Evolutionary conservation across 2,329 filamentous ascomycete species (phyloP), one percentile per base, ranked within the genome.

Genomic region (Fusarium humuli): DNA sequence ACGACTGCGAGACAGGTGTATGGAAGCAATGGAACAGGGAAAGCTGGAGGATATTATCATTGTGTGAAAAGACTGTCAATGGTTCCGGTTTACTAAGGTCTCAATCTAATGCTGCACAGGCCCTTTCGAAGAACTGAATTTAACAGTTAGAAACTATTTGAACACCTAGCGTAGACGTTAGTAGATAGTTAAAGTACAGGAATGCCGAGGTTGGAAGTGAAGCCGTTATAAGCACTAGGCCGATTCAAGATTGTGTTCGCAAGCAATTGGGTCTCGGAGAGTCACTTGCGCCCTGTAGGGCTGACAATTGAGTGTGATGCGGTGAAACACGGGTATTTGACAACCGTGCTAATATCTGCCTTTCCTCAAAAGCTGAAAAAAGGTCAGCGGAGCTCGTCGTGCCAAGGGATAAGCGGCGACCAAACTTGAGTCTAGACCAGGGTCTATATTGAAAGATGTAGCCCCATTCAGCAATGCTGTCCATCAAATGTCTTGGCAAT

Each of bases 71-170:
- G 6, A 14, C 2, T 14, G 2, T 7, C 3, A 7, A 32, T 3
- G 4, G 1, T 3, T 7, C 6, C 13, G 13, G 1, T 32, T 14
- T 3, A 7, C 1, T 32, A 7, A 14, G 30, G 7, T 14, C 13
- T 30, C 12, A 13, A 30, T 13, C 9, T 10, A 27, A 12, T 6
- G 11, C 27, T 29, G 9, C 27, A 6, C 0, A 6, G 11, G 11
- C 27, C 27, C 11, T 29, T 29, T 12, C 1, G 27, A 12, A 12
- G 11, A 29, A 6, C 7, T 29, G 11, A 1, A 29, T 12, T 12
- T 2, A 12, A 12, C 27, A 12, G 27, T 29, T 12, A 10, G 1
- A 12, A 12, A 30, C 27, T 13, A 30, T 6, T 27, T 10, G 9
- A 27, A 27, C 25, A 27, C 25, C 11, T 7, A 30, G 13, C 2